phyloP scores from a whole-genome alignment of 2,329 filamentous ascomycete species.

The Xylariaceae sp. region DNA sequence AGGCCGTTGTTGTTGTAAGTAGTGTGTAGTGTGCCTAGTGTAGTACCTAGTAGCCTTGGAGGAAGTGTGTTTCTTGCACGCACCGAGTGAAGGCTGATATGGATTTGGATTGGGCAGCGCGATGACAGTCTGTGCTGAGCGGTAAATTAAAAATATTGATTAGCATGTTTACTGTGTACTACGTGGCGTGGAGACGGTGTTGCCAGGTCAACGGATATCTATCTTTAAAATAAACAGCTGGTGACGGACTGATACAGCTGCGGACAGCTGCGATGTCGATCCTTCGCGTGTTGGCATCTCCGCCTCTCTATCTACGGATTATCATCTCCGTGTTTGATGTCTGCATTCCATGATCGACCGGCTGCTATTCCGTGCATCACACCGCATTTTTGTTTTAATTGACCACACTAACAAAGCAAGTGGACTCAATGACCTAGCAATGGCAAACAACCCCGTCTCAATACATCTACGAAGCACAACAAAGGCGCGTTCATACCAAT shows the following conservation, averaged over 20 bases:
- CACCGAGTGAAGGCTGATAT: neutral
- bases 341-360: too few species aligned
- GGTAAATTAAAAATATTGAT: neutral
- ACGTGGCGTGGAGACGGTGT: conserved; percentile 1
- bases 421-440: too few species aligned
- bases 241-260: neutral
- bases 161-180: conserved; percentile 18
- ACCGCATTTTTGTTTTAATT: too few species aligned
- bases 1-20: neutral
- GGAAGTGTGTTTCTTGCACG: neutral
- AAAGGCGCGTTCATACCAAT: too few species aligned
- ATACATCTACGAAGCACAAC: too few species aligned
- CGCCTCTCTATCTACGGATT: too few species aligned
- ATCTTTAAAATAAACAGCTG: neutral
- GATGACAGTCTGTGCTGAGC: neutral
- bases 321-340: too few species aligned
- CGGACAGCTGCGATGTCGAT: conserved; percentile 1
- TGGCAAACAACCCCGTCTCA: too few species aligned
- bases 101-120: neutral
- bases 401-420: too few species aligned
- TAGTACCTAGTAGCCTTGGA: neutral
- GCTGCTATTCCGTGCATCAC: too few species aligned
- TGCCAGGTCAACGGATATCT: conserved; percentile 15
- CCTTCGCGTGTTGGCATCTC: neutral
- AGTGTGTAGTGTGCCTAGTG: too few species aligned